phyloP scores from a whole-genome alignment of 2,329 filamentous ascomycete species.

The Ceratocystis variospora region DNA sequence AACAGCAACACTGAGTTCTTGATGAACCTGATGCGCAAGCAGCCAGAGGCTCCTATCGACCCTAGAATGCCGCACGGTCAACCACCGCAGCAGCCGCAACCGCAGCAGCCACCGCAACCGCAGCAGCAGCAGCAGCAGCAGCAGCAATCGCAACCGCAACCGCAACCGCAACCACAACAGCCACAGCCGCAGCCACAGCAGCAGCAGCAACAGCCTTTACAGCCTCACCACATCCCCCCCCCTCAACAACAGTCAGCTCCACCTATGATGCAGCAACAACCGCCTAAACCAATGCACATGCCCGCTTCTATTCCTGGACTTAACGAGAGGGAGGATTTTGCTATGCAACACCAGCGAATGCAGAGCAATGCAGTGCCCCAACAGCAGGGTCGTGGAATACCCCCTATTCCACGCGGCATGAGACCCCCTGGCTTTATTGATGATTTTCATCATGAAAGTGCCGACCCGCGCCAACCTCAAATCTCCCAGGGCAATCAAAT shows the following conservation, averaged over 20 bases:
- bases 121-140: slow-evolving; percentile 21
- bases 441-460: slow-evolving; percentile 38
- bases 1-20: slow-evolving; percentile 69
- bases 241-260: slow-evolving; percentile 19
- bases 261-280: slow-evolving; percentile 19
- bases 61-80: slow-evolving; percentile 37
- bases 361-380: slow-evolving; percentile 22
- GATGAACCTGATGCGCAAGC: slow-evolving; percentile 60
- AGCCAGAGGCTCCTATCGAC: slow-evolving; percentile 36
- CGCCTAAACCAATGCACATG: slow-evolving; percentile 16
- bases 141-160: slow-evolving; percentile 25
- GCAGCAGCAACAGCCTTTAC: slow-evolving; percentile 23
- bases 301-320: slow-evolving; percentile 1
- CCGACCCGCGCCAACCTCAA: slow-evolving; percentile 30
- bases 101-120: slow-evolving; percentile 14
- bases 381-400: slow-evolving; percentile 14
- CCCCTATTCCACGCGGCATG: slow-evolving; percentile 27
- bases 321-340: slow-evolving; percentile 12
- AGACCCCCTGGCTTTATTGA: slow-evolving; percentile 41
- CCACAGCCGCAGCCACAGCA: slow-evolving; percentile 26
- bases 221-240: slow-evolving; percentile 18
- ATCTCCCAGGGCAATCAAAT: slow-evolving; percentile 52
- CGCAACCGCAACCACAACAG: slow-evolving; percentile 20
- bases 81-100: slow-evolving; percentile 38
- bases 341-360: slow-evolving; percentile 28